These are phyloP conservation scores for Ophiocordyceps camponoti-saundersi DNA, from an alignment of 2,329 filamentous ascomycete genomes.

Conservation along the genomic window DNA sequence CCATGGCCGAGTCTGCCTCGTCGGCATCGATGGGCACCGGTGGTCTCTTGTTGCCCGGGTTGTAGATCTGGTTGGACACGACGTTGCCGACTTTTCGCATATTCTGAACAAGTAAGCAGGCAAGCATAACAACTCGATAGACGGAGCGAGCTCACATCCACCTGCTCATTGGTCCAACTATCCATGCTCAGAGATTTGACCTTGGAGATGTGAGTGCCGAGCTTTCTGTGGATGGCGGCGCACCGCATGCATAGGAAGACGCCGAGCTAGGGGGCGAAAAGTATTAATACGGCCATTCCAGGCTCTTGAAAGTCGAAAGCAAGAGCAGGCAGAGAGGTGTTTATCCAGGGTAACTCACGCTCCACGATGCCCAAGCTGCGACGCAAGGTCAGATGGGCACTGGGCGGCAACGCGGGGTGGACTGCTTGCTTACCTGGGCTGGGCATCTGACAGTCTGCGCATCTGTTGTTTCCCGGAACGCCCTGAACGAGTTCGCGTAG, in stretches of 20 bases:
- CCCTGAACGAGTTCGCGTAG: constrained; percentile 78
- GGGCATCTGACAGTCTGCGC: constrained; percentile 79
- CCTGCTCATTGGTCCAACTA: constrained; percentile 88
- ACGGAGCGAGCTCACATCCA: constrained; percentile 51
- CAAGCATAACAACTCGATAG: neutral
- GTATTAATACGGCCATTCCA: too few relatives aligned
- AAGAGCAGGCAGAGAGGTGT: neutral
- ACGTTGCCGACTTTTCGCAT: constrained; percentile 89
- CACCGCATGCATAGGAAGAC: constrained; percentile 97
- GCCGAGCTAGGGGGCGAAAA: constrained; percentile 46
- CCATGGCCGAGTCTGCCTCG: constrained; percentile 86
- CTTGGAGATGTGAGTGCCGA: constrained; percentile 95
- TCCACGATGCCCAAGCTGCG: constrained; percentile 91
- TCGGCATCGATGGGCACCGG: constrained; percentile 80
- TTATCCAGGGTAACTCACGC: constrained; percentile 36
- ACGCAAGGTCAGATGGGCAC: constrained; percentile 1
- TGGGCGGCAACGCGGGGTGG: neutral
- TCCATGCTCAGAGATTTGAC: constrained; percentile 99
- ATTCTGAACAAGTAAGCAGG: constrained; percentile 36
- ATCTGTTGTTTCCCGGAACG: constrained; percentile 75
- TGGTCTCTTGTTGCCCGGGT: constrained; percentile 67
- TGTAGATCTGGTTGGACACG: constrained; percentile 75
- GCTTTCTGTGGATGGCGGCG: constrained; percentile 83
- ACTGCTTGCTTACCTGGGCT: constrained; percentile 61
- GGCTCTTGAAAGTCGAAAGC: neutral